phyloP scores from a whole-genome alignment of 148 eudicot genomes.

The Fallopia convolvulus region DNA sequence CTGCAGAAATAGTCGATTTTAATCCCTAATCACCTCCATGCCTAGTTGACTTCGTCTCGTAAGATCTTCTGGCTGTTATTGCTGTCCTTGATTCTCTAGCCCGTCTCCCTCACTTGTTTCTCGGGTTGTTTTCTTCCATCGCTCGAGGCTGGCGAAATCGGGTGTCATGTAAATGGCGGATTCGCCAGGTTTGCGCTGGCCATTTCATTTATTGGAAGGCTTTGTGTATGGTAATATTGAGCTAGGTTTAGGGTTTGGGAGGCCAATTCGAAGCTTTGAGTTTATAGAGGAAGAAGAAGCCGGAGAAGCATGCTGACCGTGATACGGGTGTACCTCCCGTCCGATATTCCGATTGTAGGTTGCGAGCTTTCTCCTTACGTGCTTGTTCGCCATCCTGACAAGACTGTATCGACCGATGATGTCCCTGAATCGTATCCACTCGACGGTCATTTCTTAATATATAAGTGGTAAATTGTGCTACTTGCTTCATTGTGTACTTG shows the following conservation, averaged over 20 bases:
- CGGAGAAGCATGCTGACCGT: constrained; percentile 71
- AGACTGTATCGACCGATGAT: constrained; percentile 57
- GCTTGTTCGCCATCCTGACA: constrained; percentile 58
- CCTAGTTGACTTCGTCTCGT: constrained; percentile 2
- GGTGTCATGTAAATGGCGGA: constrained; percentile 64
- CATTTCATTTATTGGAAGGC: constrained; percentile 13
- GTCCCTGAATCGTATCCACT: constrained; percentile 60
- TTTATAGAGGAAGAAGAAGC: constrained; percentile 19
- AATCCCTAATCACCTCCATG: background rate
- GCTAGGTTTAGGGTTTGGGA: constrained; percentile 12
- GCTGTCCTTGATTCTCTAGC: background rate
- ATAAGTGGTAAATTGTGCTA: constrained; percentile 51
- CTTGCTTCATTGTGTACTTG: background rate
- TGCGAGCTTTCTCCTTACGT: constrained; percentile 94
- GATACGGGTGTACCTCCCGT: constrained; percentile 86
- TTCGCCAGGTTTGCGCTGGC: constrained; percentile 56
- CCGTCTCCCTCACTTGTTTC: background rate
- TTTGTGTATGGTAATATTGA: constrained; percentile 11
- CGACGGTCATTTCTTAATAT: constrained; percentile 82
- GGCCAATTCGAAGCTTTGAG: constrained; percentile 8
- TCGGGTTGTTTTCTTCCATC: constrained; percentile 9
- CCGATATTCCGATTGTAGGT: constrained; percentile 96
- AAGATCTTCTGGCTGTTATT: background rate
- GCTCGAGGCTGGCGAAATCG: constrained; percentile 63
- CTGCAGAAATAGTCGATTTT: constrained; percentile 4